phyloP scores from a whole-genome alignment of 164 flowering plant species.

The Platanus orientalis region DNA sequence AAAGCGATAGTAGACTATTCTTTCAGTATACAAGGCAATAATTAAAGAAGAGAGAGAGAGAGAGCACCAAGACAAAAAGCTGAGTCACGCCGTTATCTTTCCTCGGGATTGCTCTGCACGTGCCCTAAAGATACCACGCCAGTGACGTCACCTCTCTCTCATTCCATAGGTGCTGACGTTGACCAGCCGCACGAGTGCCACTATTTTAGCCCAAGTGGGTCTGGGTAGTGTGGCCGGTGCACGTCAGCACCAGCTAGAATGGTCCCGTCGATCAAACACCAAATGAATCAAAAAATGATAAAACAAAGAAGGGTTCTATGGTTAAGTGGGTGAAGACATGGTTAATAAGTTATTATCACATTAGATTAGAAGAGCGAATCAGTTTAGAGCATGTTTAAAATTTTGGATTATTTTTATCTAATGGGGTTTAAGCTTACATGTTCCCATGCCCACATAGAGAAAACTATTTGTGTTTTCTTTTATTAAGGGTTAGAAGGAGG shows the following conservation, averaged over 20 bases:
- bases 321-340: too few relatives aligned
- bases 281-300: slow-evolving; percentile 10
- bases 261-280: too few relatives aligned
- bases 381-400: background rate
- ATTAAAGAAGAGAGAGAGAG: too few relatives aligned
- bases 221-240: slow-evolving; percentile 1
- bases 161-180: background rate
- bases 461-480: background rate
- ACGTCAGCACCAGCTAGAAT: slow-evolving; percentile 19
- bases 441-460: too few relatives aligned
- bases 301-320: slow-evolving; percentile 22
- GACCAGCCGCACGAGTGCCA: slow-evolving; percentile 24
- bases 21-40: too few relatives aligned
- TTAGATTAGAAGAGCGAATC: background rate
- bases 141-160: slow-evolving; percentile 7
- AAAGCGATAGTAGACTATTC: too few relatives aligned
- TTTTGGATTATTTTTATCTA: background rate
- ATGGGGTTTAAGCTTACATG: too few relatives aligned
- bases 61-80: background rate
- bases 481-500: background rate
- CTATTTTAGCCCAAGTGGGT: slow-evolving; percentile 10
- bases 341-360: background rate
- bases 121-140: slow-evolving; percentile 7
- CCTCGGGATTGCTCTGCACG: slow-evolving; percentile 26
- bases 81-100: background rate